A percentile compares a stretch with the other conserved stretches of the same genome.
phyloP scores from a whole-genome alignment of 768 basidiomycete genomes.

The Amanita rimosa region DNA sequence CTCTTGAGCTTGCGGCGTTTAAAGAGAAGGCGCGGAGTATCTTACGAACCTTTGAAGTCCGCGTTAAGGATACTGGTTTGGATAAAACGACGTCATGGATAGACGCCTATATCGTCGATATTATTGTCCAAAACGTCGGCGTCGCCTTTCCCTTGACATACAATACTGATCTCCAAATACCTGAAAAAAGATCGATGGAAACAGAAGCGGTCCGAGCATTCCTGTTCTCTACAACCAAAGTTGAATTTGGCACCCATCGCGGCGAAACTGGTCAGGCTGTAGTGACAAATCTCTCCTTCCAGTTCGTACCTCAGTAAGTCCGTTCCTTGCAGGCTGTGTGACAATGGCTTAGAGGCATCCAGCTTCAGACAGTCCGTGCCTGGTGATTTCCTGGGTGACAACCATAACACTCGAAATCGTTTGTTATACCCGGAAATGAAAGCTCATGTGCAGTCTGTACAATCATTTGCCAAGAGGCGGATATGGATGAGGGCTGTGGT shows the following conservation, averaged over 20 bases:
- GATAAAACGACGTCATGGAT: conserved; percentile 39
- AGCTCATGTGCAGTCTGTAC: conserved; percentile 54
- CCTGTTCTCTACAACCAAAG: conserved; percentile 68
- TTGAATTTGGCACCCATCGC: conserved; percentile 61
- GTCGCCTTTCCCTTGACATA: conserved; percentile 79
- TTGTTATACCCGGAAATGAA: conserved; percentile 76
- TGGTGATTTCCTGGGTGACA: conserved; percentile 60
- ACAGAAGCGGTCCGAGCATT: conserved; percentile 59
- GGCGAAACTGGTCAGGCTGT: conserved; percentile 71
- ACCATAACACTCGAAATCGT: conserved; percentile 58
- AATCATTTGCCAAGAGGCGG: conserved; percentile 34
- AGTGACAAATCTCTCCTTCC: conserved; percentile 68
- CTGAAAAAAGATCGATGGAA: conserved; percentile 27
- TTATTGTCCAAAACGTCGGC: conserved; percentile 62
- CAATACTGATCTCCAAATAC: conserved; percentile 44
- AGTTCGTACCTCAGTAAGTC: conserved; percentile 69
- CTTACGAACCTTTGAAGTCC: conserved; percentile 64
- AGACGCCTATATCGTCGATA: conserved; percentile 38
- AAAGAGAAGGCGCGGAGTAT: conserved; percentile 70
- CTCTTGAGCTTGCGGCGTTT: conserved; percentile 70
- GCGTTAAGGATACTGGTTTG: conserved; percentile 28
- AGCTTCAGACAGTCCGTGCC: conserved; percentile 73
- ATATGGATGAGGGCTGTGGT: conserved; percentile 60
- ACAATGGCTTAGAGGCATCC: conserved; percentile 10
- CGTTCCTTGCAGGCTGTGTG: background rate